Percentiles rank a stretch among this genome's conserved stretches.
Evolutionary conservation across 768 basidiomycete species (phyloP).

Genomic region (Panaeolus papilionaceus): DNA sequence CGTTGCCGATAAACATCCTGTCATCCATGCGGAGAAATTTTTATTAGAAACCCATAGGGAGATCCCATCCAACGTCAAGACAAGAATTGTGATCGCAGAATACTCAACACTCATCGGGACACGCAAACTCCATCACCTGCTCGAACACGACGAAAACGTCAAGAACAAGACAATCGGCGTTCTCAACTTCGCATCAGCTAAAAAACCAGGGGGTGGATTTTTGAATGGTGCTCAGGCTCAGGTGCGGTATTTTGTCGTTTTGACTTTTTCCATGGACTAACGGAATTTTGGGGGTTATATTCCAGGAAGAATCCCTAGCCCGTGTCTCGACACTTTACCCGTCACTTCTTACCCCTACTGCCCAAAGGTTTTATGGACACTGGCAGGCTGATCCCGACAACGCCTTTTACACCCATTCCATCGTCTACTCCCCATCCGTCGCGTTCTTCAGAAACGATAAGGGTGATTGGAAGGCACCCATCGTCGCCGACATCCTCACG

Average conservation of each 20-base stretch:
- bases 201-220: conserved; percentile 76
- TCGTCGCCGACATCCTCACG: conserved; percentile 26
- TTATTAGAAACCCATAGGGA: neutral
- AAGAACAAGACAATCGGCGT: conserved; percentile 45
- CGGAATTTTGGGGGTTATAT: neutral
- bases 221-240: conserved; percentile 71
- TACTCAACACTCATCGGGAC: conserved; percentile 33
- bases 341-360: conserved; percentile 59
- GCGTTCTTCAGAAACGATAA: conserved; percentile 53
- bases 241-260: conserved; percentile 14
- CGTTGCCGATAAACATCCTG: neutral
- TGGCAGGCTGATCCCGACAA: conserved; percentile 53
- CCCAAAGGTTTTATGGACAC: conserved; percentile 62
- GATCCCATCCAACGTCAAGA: neutral
- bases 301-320: conserved; percentile 70
- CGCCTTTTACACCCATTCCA: conserved; percentile 58
- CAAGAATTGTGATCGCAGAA: conserved; percentile 28
- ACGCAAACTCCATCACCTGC: conserved; percentile 24
- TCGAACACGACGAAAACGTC: conserved; percentile 10
- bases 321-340: conserved; percentile 75
- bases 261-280: neutral
- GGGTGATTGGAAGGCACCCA: conserved; percentile 24
- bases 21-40: neutral
- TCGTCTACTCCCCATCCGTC: conserved; percentile 71
- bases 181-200: conserved; percentile 77